A percentile compares a stretch with the other conserved stretches of the same genome.
phyloP scores from a whole-genome alignment of 352 stramenopile species.

The Phytophthora capsici region DNA sequence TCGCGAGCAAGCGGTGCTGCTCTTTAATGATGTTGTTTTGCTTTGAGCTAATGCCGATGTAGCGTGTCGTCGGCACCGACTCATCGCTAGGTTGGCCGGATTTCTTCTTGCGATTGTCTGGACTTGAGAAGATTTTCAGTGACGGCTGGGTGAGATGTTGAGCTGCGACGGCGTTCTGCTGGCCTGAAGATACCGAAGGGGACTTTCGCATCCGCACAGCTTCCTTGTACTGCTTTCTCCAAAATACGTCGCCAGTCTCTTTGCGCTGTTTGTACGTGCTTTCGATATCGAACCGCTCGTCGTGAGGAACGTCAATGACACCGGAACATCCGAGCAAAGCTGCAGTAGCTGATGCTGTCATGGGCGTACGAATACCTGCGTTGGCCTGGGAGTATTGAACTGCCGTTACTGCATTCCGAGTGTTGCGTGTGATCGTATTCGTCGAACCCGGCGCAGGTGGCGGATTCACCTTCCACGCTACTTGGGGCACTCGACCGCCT shows the following conservation, averaged over 20 bases:
- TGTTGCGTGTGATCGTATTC: conserved; percentile 3
- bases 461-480: conserved; percentile 31
- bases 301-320: conserved; percentile 43
- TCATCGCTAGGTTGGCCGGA: conserved; percentile 53
- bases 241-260: conserved; percentile 54
- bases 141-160: conserved; percentile 39
- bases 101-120: conserved; percentile 52
- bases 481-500: conserved; percentile 25
- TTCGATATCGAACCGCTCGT: conserved; percentile 55
- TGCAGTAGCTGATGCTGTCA: conserved; percentile 28
- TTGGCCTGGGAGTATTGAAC: conserved; percentile 34
- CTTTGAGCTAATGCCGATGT: conserved; percentile 77
- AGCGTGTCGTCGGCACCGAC: conserved; percentile 65
- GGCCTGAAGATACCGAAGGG: conserved; percentile 14
- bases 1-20: conserved; percentile 76
- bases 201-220: conserved; percentile 61
- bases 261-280: conserved; percentile 51
- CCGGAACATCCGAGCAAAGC: conserved; percentile 33
- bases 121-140: conserved; percentile 78
- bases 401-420: conserved; percentile 14
- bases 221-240: conserved; percentile 63
- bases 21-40: conserved; percentile 83
- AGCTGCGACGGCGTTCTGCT: conserved; percentile 8
- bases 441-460: conserved; percentile 11
- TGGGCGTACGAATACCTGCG: conserved; percentile 28